A percentile compares a stretch with the other conserved stretches of the same genome.
phyloP scores from a whole-genome alignment of 2,329 filamentous ascomycete genomes.

The Colletotrichum sojae region DNA sequence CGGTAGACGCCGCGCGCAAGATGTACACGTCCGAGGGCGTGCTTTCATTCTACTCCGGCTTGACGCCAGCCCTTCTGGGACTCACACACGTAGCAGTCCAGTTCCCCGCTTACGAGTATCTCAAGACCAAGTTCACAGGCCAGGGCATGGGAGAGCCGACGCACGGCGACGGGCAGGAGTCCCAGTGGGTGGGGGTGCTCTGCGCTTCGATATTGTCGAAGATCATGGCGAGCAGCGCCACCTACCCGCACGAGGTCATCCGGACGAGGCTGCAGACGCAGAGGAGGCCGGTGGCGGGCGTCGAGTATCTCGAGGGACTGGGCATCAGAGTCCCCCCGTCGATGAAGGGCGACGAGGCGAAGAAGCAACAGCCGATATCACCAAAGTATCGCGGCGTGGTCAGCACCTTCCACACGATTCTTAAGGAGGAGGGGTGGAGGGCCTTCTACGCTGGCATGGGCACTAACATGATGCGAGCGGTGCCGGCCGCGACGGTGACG shows the following conservation, averaged over 20 bases:
- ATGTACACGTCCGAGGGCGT: constrained; percentile 96
- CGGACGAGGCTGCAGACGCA: constrained; percentile 95
- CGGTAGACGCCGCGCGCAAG: constrained; percentile 91
- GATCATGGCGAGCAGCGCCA: constrained; percentile 92
- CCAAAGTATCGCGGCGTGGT: constrained; percentile 83
- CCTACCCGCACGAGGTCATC: constrained; percentile 97
- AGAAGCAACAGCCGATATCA: constrained; percentile 47
- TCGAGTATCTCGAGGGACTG: constrained; percentile 66
- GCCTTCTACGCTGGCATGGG: constrained; percentile 98
- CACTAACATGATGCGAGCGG: constrained; percentile 95
- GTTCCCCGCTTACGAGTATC: constrained; percentile 94
- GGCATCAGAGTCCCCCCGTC: constrained; percentile 58
- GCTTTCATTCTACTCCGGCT: constrained; percentile 92
- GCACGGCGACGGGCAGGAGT: constrained; percentile 67
- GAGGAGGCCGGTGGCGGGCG: constrained; percentile 75
- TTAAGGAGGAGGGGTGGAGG: constrained; percentile 93
- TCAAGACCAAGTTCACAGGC: constrained; percentile 93
- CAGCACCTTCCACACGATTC: constrained; percentile 86
- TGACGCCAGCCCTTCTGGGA: constrained; percentile 91
- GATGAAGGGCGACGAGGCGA: constrained; percentile 58
- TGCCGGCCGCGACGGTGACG: constrained; percentile 95
- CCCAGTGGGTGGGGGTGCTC: constrained; percentile 87
- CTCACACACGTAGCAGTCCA: constrained; percentile 97
- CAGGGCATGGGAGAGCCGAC: constrained; percentile 83
- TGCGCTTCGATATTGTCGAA: constrained; percentile 94